Base-by-base conservation (phyloP, 176 grass and related monocot species). In the Cenchrus fungigraminus region DNA sequence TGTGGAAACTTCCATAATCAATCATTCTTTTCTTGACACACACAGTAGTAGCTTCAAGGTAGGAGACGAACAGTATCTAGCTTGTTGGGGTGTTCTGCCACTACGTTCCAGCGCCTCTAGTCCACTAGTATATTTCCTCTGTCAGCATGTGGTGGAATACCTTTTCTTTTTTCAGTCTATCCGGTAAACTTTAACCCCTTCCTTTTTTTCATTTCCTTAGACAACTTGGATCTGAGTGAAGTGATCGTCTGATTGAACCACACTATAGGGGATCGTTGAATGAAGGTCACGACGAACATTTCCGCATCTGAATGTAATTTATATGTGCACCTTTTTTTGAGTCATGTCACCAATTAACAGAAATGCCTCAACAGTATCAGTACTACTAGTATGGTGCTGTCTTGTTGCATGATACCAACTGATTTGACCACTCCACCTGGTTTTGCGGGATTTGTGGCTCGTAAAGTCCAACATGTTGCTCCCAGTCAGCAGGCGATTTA, bases 1-100 rank as follows among this genome's bases (percentile, higher is more conserved):
- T 16, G 68, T 28, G 25, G 71, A 68, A 68, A 71, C 65, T 87
- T 90, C 83, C 49, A 50, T 61, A 61, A 4, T 57, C 19, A 70
- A 65, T 47, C 55, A 82, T 64, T 73, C 28, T 59, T 12, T 9
- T 3, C 37, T 4, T 40, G 3, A 16, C 13, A 19, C 22, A 65
- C 11, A 43, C 31, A 46, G 8, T 6, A 46, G 45, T 46, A 46
- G 45, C 2, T 17, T 4, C 5, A 6, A 9, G 45, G 29, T 51
- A 8, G 46, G 17, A 1, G 20, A 16, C 16, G 12, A 55, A 15
- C 64, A 40, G 11, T 40, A 40, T 40, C 37, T 40, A 40, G 37
- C 37, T 40, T 2, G 37, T 15, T 56, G 56, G 45, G 11, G 5
- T 1, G 72, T 55, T n/a, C 5, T 56, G 6, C 34, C 12, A 17